Evolutionary conservation across 2,329 filamentous ascomycete genomes (phyloP).

Genomic region (Calonectria crousiana): DNA sequence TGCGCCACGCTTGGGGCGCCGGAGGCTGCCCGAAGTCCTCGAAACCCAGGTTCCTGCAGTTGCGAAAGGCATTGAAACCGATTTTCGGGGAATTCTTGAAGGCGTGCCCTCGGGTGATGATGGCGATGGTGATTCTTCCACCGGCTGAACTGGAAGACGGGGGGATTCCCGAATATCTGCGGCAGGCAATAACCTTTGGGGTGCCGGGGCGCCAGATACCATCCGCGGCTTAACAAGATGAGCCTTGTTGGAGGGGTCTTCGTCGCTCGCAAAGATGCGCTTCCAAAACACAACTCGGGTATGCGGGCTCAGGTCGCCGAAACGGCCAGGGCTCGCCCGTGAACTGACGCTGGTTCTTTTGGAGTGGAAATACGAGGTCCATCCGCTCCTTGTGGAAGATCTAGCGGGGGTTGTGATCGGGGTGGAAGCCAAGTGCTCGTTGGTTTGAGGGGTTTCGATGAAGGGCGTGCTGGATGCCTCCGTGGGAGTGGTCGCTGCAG

Average conservation of each 20-base stretch:
- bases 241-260: conserved; percentile 40
- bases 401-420: conserved; percentile 37
- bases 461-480: conserved; percentile 49
- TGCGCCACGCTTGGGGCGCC: conserved; percentile 64
- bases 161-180: conserved; percentile 41
- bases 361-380: conserved; percentile 71
- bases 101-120: conserved; percentile 53
- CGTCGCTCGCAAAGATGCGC: conserved; percentile 44
- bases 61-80: conserved; percentile 71
- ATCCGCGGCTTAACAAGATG: conserved; percentile 54
- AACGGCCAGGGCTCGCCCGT: conserved; percentile 38
- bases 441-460: conserved; percentile 49
- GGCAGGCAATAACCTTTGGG: conserved; percentile 37
- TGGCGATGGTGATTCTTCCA: conserved; percentile 28
- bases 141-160: conserved; percentile 23
- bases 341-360: conserved; percentile 46
- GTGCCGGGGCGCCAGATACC: conserved; percentile 45
- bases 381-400: conserved; percentile 46
- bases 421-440: conserved; percentile 45
- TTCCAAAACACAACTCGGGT: conserved; percentile 37
- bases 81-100: conserved; percentile 62
- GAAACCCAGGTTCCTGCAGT: conserved; percentile 69
- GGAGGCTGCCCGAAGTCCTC: conserved; percentile 65
- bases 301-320: conserved; percentile 45
- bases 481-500: conserved; percentile 40